Base-by-base conservation (phyloP, 2,329 filamentous ascomycete genomes). In the Fusarium foetens region DNA sequence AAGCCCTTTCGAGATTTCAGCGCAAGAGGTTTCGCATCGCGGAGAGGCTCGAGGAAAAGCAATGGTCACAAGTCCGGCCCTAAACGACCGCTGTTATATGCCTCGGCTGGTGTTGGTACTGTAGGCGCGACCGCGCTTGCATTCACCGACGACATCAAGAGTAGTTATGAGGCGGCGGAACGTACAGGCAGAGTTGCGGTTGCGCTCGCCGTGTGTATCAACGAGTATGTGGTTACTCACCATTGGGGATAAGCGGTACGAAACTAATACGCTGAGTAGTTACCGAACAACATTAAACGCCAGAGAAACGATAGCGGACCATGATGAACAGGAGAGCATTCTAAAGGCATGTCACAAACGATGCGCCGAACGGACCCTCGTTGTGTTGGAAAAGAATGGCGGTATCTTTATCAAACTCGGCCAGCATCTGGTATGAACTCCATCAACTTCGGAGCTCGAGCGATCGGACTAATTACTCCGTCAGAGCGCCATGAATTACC, bases 401-500 rank as follows among this genome's bases (percentile, higher is more conserved):
- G 97, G 95, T 33, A 97, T 99, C 71, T 99, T 98, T 77, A 98
- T 99, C 81, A 99, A 99, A 83, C 85, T 99, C 42, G 96, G 96
- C 12, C 96, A 99, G 78, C 96, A 99, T 83, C 82, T 99, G 82
- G 90, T 91, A 85, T 45, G 83, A 54, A 39, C 31, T 27, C 36
- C 13, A 27, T 53, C 38, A 27, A 19, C 21, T 45, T 38, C 29
- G 11, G 21, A 31, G 21, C 25, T 51, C 27, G 38, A 49, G 27
- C 27, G 53, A 49, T 38, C 31, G 25, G 41, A 52, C 78, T 80
- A 65, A 83, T 72, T 39, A 43, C 36, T 79, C 68, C 41, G 16
- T n/a, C 72, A 91, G 89, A 97, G 94, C 81, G 95, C 94, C 72
- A 93, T 98, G 93, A 97, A 96, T 79, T 98, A 98, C 80, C 88